Conservation (phyloP, 2,329 filamentous ascomycete genomes). For the Davidsoniella eucalypti region DNA sequence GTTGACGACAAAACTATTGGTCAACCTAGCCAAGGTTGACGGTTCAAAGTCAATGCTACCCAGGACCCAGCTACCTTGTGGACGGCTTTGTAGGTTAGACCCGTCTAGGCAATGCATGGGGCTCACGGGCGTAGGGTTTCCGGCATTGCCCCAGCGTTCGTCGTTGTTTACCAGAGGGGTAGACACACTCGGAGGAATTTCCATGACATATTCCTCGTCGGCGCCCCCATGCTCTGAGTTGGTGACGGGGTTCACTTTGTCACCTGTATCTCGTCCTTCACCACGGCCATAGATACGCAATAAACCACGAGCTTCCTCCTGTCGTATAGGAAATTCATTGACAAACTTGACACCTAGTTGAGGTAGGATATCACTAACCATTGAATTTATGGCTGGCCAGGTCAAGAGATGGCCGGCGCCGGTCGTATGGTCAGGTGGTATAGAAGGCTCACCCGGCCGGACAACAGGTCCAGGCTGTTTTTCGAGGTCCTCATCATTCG, state of each 20-base stretch:
- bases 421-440: slow-evolving; percentile 77
- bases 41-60: slow-evolving; percentile 30
- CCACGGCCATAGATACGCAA: slow-evolving; percentile 64
- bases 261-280: slow-evolving; percentile 34
- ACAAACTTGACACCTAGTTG: slow-evolving; percentile 36
- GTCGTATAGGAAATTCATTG: slow-evolving; percentile 58
- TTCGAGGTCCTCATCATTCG: slow-evolving; percentile 31
- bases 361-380: slow-evolving; percentile 39
- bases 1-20: slow-evolving; percentile 40
- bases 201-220: slow-evolving; percentile 30
- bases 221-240: slow-evolving; percentile 20
- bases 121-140: slow-evolving; percentile 30
- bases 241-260: slow-evolving; percentile 13
- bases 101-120: slow-evolving; percentile 20
- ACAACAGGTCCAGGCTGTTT: slow-evolving; percentile 35
- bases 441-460: slow-evolving; percentile 45
- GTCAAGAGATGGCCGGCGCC: slow-evolving; percentile 68
- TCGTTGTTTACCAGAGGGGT: slow-evolving; percentile 16
- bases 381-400: slow-evolving; percentile 49
- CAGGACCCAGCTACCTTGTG: not conserved
- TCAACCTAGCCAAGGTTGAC: slow-evolving; percentile 33
- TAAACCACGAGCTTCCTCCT: slow-evolving; percentile 57
- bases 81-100: not conserved
- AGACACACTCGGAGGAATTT: slow-evolving; percentile 32
- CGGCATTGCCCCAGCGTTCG: slow-evolving; percentile 43